Evolutionary conservation across 2,329 filamentous ascomycete species (phyloP), one percentile per base, ranked within the genome.

Genomic region (Fusarium sterilihyphosum): DNA sequence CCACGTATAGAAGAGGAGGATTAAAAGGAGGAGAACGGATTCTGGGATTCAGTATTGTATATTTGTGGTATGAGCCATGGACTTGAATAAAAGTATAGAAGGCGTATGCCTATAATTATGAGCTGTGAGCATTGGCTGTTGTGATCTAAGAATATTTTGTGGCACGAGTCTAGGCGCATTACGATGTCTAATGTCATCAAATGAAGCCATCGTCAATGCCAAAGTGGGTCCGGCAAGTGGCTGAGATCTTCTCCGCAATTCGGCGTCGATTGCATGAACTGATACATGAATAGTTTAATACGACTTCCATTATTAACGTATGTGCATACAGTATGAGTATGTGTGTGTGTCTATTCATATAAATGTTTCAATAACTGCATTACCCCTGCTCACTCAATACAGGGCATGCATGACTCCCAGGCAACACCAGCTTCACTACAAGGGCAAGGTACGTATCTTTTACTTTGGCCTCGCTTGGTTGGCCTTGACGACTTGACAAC

Each of bases 1-100:
- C 33, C 20, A 38, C 17, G 41, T 22, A 54, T 67, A 69, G 64
- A 69, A 70, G 67, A 70, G 54, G 64, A 75, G 50, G 67, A 73
- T 53, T 65, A 47, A 41, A 47, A 47, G 52, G 26, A 26, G 47
- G 47, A 49, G 52, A 26, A 44, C 10, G 31, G 41, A 8, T 54
- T 53, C 38, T 17, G 40, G 29, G 60, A 46, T 46, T 43, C 43
- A 49, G 44, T 31, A 49, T 47, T 64, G 53, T 59, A 69, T 46
- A 50, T 41, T 20, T 24, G 38, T 37, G 70, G 60, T 29, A 54
- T 54, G 58, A 54, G 56, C 59, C 61, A 14, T 43, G 47, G 44
- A 17, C n/a, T 62, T 59, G 65, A 61, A 71, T 63, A 57, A 63
- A 66, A 71, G 41, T 47, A 71, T 73, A 77, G 71, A 77, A 57